Conservation (phyloP, 2,329 filamentous ascomycete genomes). For the Trichoderma atroviride region DNA sequence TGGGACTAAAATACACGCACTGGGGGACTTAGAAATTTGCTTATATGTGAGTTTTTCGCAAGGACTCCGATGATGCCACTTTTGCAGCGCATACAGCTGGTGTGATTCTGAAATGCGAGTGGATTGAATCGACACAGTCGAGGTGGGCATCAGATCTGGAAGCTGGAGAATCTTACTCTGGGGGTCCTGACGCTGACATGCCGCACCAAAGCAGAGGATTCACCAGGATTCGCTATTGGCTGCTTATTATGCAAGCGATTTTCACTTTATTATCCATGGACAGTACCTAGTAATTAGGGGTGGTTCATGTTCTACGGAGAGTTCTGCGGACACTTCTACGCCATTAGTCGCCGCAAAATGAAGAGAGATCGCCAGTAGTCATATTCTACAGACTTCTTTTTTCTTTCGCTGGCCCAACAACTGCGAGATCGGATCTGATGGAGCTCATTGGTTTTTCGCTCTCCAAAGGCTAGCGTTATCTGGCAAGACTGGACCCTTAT, state of each 20-base stretch:
- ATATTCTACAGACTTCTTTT: background rate
- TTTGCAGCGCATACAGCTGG: slow-evolving; percentile 62
- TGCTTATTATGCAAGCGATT: slow-evolving; percentile 7
- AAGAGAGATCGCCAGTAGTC: background rate
- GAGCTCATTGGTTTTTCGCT: slow-evolving; percentile 12
- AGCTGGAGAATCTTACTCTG: slow-evolving; percentile 33
- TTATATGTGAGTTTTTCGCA: slow-evolving; percentile 75
- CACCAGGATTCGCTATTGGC: background rate
- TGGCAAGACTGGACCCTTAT: slow-evolving; percentile 5
- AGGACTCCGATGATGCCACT: slow-evolving; percentile 46
- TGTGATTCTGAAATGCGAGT: slow-evolving; percentile 56
- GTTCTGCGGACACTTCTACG: background rate
- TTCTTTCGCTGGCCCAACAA: background rate
- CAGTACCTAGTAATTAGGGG: background rate
- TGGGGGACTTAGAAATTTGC: slow-evolving; percentile 84
- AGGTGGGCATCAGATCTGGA: slow-evolving; percentile 69
- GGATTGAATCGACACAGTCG: slow-evolving; percentile 60
- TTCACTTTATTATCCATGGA: background rate
- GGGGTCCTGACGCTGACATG: background rate
- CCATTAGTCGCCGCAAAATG: background rate
- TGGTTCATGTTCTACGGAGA: background rate
- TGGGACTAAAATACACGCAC: slow-evolving; percentile 66
- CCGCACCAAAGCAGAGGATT: background rate
- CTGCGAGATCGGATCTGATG: slow-evolving; percentile 25
- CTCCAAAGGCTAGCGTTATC: background rate